Evolutionary conservation across 75 land plant species (phyloP).

Genomic region (Azolla pinnata): DNA sequence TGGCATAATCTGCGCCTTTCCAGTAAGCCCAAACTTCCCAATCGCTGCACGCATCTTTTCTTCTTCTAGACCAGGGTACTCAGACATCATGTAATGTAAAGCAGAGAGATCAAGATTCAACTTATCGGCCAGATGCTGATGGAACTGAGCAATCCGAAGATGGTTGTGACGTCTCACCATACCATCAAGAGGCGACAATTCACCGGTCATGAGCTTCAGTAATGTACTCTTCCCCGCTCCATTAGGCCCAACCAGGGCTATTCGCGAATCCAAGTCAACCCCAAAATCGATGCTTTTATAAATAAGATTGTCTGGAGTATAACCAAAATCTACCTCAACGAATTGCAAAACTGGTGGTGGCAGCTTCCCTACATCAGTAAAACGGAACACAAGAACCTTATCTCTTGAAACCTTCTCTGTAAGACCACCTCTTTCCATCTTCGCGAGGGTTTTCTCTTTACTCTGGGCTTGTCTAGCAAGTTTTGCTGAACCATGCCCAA

Average conservation of each 20-base stretch:
- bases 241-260: conserved; percentile 88
- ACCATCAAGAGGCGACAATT: conserved; percentile 62
- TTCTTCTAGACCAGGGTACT: conserved; percentile 76
- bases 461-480: conserved; percentile 85
- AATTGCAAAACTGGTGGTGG: conserved; percentile 91
- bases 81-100: conserved; percentile 63
- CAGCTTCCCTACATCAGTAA: conserved; percentile 72
- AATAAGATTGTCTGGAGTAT: conserved; percentile 69
- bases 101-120: conserved; percentile 66
- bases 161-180: conserved; percentile 88
- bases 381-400: conserved; percentile 62
- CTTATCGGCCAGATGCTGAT: conserved; percentile 78
- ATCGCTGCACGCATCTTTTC: conserved; percentile 81
- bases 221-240: conserved; percentile 95
- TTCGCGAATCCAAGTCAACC: conserved; percentile 70
- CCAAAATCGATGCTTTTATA: conserved; percentile 79
- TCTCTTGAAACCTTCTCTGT: conserved; percentile 68
- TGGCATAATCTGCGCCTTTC: conserved; percentile 75
- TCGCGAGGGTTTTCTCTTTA: conserved; percentile 80
- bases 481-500: conserved; percentile 87
- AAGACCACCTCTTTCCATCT: conserved; percentile 83
- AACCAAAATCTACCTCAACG: conserved; percentile 73
- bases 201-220: conserved; percentile 88
- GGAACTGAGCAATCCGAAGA: conserved; percentile 71
- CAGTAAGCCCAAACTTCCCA: conserved; percentile 66